These are phyloP conservation scores for Novymonas esmeraldas DNA, from an alignment of 208 protist species.

Conservation along the genomic window DNA sequence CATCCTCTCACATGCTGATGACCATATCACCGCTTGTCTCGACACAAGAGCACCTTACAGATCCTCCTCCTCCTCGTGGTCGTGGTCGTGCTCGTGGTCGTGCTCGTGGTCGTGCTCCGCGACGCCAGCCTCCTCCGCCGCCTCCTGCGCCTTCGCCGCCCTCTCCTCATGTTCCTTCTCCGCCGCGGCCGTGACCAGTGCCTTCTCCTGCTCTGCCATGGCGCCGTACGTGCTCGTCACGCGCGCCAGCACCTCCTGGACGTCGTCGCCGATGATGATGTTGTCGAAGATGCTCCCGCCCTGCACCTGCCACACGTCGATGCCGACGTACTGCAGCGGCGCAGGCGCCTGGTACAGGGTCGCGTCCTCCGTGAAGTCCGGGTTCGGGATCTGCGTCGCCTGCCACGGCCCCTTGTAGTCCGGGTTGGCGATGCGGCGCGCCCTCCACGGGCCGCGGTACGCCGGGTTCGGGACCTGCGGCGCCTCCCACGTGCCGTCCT, in stretches of 20 bases:
- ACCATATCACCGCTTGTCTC: too few relatives aligned
- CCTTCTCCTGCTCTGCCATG: slow-evolving; percentile 28
- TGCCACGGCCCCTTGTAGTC: slow-evolving; percentile 95
- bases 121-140: slow-evolving; percentile 7
- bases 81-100: slow-evolving; percentile 1
- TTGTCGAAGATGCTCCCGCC: slow-evolving; percentile 96
- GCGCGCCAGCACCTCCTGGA: slow-evolving; percentile 78
- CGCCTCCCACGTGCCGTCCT: slow-evolving; percentile 88
- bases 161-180: slow-evolving; percentile 12
- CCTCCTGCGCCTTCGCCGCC: background rate
- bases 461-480: slow-evolving; percentile 87
- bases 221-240: slow-evolving; percentile 33
- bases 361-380: slow-evolving; percentile 79
- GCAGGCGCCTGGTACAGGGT: slow-evolving; percentile 69
- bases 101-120: background rate
- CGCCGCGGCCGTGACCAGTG: slow-evolving; percentile 7
- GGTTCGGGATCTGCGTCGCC: slow-evolving; percentile 91
- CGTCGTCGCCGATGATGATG: slow-evolving; percentile 92
- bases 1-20: too few relatives aligned
- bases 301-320: slow-evolving; percentile 97
- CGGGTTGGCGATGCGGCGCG: slow-evolving; percentile 91
- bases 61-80: background rate
- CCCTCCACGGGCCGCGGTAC: slow-evolving; percentile 90
- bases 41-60: background rate
- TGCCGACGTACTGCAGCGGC: slow-evolving; percentile 84